Base-by-base conservation (phyloP, 139 green algal genomes). In the Chlorella sp. region DNA sequence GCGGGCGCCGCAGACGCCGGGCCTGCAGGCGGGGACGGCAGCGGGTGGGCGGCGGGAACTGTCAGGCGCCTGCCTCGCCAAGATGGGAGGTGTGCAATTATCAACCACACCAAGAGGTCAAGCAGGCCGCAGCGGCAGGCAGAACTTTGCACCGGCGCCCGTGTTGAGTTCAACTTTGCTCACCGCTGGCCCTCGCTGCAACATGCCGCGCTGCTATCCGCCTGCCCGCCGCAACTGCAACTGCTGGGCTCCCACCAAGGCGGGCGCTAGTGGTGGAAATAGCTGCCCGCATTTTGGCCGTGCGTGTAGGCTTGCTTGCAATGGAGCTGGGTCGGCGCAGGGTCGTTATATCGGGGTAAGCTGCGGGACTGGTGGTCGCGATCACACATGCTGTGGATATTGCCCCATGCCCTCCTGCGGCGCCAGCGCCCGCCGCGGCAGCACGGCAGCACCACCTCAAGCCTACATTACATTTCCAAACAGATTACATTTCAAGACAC, bases 231-330 rank as follows among this genome's bases (percentile, higher is more conserved):
- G 64, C 64, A 9, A 57, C 48, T 57, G 48, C 5, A 57, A 57
- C 24, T 14, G 21, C 21, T 71, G 64, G 22, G 64, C 64, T 71
- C 21, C 22, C 64, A 71, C 7, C 64, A 71, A 28, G 64, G 64
- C 64, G 22, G 64, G 21, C 28, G 75, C 75, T 21, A 81, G n/a
- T 81, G 75, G 75, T 57, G 28, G 81, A 64, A 75, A 64, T 28
- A 16, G 81, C 81, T 0, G 48, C 81, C 28, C 53, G 53, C 22
- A 98, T 94, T 9, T 26, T 71, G 21, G 21, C 11, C 11, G 64
- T 28, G 21, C 22, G 7, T 71, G 64, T 14, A 71, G 64, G 64
- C 64, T 28, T 28, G 64, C 22, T 71, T 26, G 3, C 2, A 28
- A 14, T 14, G 21, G 64, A 71, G 64, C 2, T 4, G 64, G 21